These are phyloP conservation scores for Cicer pinnatifidum DNA, from an alignment of 306 rosid genomes.

Conservation along the genomic window DNA sequence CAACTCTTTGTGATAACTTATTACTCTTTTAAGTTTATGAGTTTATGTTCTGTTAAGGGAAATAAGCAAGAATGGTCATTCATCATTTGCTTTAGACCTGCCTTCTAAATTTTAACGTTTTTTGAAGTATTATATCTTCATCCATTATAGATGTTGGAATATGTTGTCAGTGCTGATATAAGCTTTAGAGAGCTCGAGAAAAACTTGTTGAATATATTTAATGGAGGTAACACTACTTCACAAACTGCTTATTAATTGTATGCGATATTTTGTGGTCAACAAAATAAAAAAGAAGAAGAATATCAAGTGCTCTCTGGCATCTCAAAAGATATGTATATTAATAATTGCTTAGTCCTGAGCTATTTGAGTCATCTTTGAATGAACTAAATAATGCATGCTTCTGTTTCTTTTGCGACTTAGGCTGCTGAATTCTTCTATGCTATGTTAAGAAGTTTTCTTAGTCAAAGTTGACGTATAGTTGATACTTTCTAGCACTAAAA, in stretches of 20 bases:
- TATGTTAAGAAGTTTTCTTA: background rate
- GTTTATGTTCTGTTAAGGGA: background rate
- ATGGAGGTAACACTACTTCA: background rate
- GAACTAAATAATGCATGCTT: background rate
- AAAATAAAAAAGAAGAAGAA: background rate
- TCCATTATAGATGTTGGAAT: background rate
- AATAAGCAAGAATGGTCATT: background rate
- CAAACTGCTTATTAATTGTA: background rate
- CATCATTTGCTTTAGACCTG: background rate
- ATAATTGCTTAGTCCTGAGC: background rate
- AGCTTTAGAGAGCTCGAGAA: background rate
- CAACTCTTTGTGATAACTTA: background rate
- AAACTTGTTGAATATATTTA: background rate
- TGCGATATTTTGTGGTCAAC: background rate
- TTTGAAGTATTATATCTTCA: background rate
- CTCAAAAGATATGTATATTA: background rate
- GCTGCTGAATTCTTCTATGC: background rate
- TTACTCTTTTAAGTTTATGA: background rate
- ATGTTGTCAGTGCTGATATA: background rate
- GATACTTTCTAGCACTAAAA: background rate
- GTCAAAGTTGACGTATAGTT: background rate
- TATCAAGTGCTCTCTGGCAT: background rate
- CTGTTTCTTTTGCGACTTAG: background rate
- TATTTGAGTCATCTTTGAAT: conserved; percentile 1
- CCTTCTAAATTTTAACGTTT: background rate